Evolutionary conservation across 345 rosid species (phyloP), one percentile per base, ranked within the genome.

Genomic region (Eucalyptus camaldulensis): DNA sequence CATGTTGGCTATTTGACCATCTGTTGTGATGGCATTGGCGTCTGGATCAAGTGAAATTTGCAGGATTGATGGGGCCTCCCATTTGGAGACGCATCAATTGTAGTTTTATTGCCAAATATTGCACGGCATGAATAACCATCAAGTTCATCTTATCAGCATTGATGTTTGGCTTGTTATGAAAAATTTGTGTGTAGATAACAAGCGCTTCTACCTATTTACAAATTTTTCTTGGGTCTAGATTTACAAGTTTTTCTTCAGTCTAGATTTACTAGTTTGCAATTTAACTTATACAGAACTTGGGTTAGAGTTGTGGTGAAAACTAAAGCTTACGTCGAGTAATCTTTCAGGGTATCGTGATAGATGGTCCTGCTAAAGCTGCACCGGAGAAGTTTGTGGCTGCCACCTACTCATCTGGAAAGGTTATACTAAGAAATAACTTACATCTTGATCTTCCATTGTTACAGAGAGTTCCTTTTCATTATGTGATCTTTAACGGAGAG

Each of bases 321-420:
- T 65, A n/a, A 65, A 65, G 16, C 85, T 76, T 21, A 40, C 5
- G 2, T 37, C 14, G 43, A 76, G 62, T 83, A 33, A 51, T 81
- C 40, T 80, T 56, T 85, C 96, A 97, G 99, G 99, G 99, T 80
- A 91, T 96, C 15, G 86, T 93, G 88, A 88, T 96, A 87, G 96
- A 94, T 69, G 91, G 62, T 60, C 89, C 94, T 58, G 7, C 91
- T 60, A 87, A 90, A 91, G 88, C 91, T 90, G 87, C 90, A 27
- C 94, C 96, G 19, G 98, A 96, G 95, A 96, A 97, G 95, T 95
- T 96, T 33, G 95, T 91, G 81, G 99, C 98, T n/a, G 95, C 99
- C 88, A 94, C 97, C 44, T 97, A 96, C 92, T 96, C 99, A 3
- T 91, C 96, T 65, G 96, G 94, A 86, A 96, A 97, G 99, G 99